These are phyloP conservation scores for Diaporthe vexans DNA, from an alignment of 2,329 filamentous ascomycete genomes.

Conservation along the genomic window DNA sequence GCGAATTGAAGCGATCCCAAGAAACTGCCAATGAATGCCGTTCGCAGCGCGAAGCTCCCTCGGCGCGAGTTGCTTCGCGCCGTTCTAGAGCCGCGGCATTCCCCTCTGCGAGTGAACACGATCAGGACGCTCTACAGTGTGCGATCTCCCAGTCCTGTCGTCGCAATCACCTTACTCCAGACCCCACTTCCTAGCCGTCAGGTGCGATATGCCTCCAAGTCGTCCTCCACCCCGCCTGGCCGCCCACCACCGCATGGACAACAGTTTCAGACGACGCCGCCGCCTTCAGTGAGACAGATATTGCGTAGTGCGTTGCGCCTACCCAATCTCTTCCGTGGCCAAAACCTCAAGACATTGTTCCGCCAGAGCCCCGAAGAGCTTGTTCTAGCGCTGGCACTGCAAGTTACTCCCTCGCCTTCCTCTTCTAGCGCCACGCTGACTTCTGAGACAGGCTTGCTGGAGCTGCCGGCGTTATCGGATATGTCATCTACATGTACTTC, in stretches of 20 bases:
- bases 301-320: slow-evolving; percentile 44
- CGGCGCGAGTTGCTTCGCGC: slow-evolving; percentile 36
- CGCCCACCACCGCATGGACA: not conserved
- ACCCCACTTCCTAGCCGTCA: not conserved
- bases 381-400: slow-evolving; percentile 58
- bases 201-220: slow-evolving; percentile 25
- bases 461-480: slow-evolving; percentile 51
- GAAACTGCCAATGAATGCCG: slow-evolving; percentile 27
- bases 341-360: slow-evolving; percentile 55
- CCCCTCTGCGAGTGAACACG: not conserved
- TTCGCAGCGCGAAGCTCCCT: slow-evolving; percentile 35
- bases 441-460: slow-evolving; percentile 52
- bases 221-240: not conserved
- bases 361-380: slow-evolving; percentile 60
- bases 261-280: not conserved
- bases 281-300: slow-evolving; percentile 24
- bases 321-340: slow-evolving; percentile 54
- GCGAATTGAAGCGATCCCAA: not conserved
- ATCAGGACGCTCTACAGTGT: not conserved
- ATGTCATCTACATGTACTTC: slow-evolving; percentile 63
- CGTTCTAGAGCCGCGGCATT: slow-evolving; percentile 13
- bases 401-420: slow-evolving; percentile 46
- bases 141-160: not conserved
- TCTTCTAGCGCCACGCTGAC: slow-evolving; percentile 49
- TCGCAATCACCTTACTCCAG: not conserved